Conservation (phyloP, 192 early-diverging fungal species). For the Polychytrium aggregatum region DNA sequence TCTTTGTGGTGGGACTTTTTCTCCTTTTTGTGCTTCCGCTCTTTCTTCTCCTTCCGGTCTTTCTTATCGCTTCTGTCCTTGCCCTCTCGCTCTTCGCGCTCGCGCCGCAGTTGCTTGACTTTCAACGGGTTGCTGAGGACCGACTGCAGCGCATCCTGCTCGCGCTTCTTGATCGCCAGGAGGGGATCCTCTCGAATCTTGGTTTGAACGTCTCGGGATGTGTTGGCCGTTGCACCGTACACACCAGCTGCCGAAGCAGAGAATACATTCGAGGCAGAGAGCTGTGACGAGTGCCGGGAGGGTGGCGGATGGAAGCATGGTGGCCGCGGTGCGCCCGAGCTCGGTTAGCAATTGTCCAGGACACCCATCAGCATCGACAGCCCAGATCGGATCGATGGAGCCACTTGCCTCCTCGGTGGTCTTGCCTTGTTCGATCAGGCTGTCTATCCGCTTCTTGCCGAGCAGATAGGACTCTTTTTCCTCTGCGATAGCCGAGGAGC, state of each 20-base stretch:
- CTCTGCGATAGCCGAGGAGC: conserved; percentile 31
- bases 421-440: conserved; percentile 29
- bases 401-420: conserved; percentile 26
- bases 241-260: conserved; percentile 12
- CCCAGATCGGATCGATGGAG: too few relatives aligned
- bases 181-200: conserved; percentile 91
- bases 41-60: conserved; percentile 34
- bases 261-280: conserved; percentile 8
- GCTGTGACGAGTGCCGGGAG: too few relatives aligned
- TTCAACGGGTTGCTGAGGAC: conserved; percentile 62
- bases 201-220: conserved; percentile 59
- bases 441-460: conserved; percentile 74
- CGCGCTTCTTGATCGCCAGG: conserved; percentile 72
- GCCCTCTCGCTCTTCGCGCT: conserved; percentile 13
- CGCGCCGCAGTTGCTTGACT: conserved; percentile 42
- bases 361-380: conserved; percentile 1
- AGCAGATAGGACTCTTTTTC: conserved; percentile 85
- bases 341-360: too few relatives aligned
- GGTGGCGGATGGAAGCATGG: too few relatives aligned
- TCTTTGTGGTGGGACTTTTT: conserved; percentile 8
- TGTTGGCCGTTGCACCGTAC: conserved; percentile 59
- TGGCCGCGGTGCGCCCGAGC: too few relatives aligned
- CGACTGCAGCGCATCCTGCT: conserved; percentile 67
- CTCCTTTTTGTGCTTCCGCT: conserved; percentile 32
- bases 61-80: conserved; percentile 41